phyloP scores from a whole-genome alignment of 306 rosid genomes.

The Quercus ilex region DNA sequence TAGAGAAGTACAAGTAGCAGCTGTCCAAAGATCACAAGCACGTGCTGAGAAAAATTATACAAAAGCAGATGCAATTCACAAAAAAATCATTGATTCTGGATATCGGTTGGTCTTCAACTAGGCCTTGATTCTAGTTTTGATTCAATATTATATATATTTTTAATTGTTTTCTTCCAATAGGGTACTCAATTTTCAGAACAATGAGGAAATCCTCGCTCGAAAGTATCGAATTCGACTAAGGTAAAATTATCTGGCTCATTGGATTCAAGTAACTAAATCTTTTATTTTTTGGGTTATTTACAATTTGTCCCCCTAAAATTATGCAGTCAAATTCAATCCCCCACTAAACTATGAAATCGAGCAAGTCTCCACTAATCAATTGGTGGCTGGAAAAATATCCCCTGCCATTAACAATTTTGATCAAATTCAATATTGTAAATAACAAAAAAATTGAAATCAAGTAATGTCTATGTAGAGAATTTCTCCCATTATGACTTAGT shows the following conservation, averaged over 20 bases:
- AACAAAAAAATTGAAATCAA: too few relatives aligned
- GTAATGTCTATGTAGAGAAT: too few relatives aligned
- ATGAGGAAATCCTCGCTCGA: slow-evolving; percentile 62
- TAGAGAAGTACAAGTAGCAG: slow-evolving; percentile 45
- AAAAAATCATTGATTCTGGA: slow-evolving; percentile 69
- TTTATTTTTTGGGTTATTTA: not conserved
- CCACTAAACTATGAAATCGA: too few relatives aligned
- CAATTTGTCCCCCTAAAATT: too few relatives aligned
- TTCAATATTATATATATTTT: not conserved
- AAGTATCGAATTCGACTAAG: slow-evolving; percentile 86
- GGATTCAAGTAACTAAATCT: slow-evolving; percentile 13
- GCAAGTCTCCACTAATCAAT: too few relatives aligned
- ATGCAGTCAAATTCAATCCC: too few relatives aligned
- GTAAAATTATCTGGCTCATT: slow-evolving; percentile 26
- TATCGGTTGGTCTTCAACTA: slow-evolving; percentile 52
- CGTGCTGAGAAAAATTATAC: slow-evolving; percentile 43
- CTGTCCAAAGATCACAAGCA: slow-evolving; percentile 52
- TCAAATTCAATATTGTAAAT: too few relatives aligned
- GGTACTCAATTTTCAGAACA: slow-evolving; percentile 45
- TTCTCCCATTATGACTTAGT: too few relatives aligned
- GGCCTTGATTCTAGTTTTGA: not conserved
- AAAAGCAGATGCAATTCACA: slow-evolving; percentile 67
- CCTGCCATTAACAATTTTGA: too few relatives aligned
- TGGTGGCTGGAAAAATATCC: too few relatives aligned
- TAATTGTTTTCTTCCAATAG: slow-evolving; percentile 28